phyloP scores from a whole-genome alignment of 208 protist genomes.

The Entamoeba nuttalli region DNA sequence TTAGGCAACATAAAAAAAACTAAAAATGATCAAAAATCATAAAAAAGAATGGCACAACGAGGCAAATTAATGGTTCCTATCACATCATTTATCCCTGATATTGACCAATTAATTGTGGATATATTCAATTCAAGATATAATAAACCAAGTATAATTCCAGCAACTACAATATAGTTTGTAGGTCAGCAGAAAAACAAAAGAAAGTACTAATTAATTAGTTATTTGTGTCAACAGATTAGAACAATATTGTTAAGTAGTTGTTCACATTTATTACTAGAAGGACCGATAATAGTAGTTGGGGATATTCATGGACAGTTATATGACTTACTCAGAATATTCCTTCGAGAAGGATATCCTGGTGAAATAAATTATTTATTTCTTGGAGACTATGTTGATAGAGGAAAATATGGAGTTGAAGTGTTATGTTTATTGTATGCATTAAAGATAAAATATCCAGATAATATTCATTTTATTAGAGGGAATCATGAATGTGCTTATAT shows the following conservation, averaged over 20 bases:
- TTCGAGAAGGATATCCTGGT: background rate
- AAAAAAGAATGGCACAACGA: background rate
- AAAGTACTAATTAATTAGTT: background rate
- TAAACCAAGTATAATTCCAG: background rate
- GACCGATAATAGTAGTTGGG: constrained; percentile 27
- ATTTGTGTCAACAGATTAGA: background rate
- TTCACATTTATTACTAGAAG: background rate
- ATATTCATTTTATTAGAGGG: constrained; percentile 4
- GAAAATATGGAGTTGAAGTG: constrained; percentile 15
- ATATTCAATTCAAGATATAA: background rate
- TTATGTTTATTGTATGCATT: constrained; percentile 8
- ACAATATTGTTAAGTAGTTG: background rate
- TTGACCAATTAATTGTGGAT: background rate
- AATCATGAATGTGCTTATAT: constrained; percentile 22
- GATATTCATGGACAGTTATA: constrained; percentile 27
- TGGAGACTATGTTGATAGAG: constrained; percentile 32
- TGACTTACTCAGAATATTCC: constrained; percentile 17
- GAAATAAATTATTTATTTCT: constrained; percentile 22
- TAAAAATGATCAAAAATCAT: no score
- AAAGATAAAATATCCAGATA: constrained; percentile 7
- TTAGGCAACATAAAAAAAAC: no score
- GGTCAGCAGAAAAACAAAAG: no score
- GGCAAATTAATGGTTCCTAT: background rate
- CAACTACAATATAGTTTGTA: background rate
- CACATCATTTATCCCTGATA: background rate